Evolutionary conservation across 768 basidiomycete species (phyloP).

Genomic region (Fibroporia radiculosa): DNA sequence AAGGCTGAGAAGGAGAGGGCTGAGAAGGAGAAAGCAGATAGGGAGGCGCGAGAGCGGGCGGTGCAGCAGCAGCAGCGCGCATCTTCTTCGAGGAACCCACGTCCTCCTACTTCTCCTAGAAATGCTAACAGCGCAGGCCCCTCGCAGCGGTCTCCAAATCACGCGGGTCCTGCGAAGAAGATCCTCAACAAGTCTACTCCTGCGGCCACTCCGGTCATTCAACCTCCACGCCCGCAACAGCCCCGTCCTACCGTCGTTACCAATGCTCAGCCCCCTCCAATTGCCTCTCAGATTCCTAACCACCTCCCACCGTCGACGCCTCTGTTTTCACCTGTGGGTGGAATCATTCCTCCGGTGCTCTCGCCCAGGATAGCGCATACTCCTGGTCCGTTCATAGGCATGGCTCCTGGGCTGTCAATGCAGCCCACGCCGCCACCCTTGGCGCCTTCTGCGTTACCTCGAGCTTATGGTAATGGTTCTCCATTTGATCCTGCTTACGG

Average conservation of each 20-base stretch:
- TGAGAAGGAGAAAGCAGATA: constrained; percentile 25
- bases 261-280: constrained; percentile 38
- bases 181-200: constrained; percentile 41
- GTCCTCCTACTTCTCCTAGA: constrained; percentile 46
- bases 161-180: constrained; percentile 51
- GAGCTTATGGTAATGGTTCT: constrained; percentile 39
- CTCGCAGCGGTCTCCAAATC: constrained; percentile 39
- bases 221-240: constrained; percentile 29
- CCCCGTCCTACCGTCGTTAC: constrained; percentile 25
- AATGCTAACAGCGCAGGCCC: constrained; percentile 39
- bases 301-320: constrained; percentile 37
- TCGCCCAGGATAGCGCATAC: constrained; percentile 50
- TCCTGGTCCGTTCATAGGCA: constrained; percentile 40
- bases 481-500: constrained; percentile 48
- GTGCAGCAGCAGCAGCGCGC: constrained; percentile 35
- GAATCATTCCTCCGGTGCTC: constrained; percentile 35
- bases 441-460: constrained; percentile 46
- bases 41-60: constrained; percentile 25
- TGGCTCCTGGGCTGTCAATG: constrained; percentile 37
- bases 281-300: constrained; percentile 37
- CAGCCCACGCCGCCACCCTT: constrained; percentile 38
- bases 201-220: constrained; percentile 21
- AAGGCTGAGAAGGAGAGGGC: constrained; percentile 20
- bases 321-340: constrained; percentile 38
- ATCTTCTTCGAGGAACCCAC: constrained; percentile 32